These are phyloP conservation scores for Amanita muscaria DNA, from an alignment of 768 basidiomycete genomes.

Conservation along the genomic window DNA sequence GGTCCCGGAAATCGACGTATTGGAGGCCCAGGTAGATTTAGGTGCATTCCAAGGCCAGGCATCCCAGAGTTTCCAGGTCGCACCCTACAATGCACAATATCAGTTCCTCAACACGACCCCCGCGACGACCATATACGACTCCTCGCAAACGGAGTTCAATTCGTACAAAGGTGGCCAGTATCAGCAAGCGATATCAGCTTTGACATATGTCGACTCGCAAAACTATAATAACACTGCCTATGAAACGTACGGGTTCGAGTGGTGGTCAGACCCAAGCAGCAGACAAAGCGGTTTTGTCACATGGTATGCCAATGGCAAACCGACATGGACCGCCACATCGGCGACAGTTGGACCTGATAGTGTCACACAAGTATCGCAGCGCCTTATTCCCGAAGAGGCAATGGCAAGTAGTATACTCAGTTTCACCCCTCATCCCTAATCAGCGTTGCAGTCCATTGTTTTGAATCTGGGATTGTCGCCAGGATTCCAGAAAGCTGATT, in stretches of 20 bases:
- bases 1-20: constrained; percentile 88
- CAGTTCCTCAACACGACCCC: constrained; percentile 45
- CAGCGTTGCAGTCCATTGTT: constrained; percentile 55
- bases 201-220: constrained; percentile 44
- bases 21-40: constrained; percentile 74
- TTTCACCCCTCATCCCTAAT: constrained; percentile 7
- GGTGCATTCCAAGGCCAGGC: constrained; percentile 46
- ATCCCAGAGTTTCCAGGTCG: constrained; percentile 75
- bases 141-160: constrained; percentile 47
- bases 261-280: constrained; percentile 63
- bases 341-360: constrained; percentile 61
- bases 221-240: constrained; percentile 51
- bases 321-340: constrained; percentile 67
- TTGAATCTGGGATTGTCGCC: constrained; percentile 80
- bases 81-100: constrained; percentile 71
- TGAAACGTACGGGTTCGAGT: constrained; percentile 68
- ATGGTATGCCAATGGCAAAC: constrained; percentile 62
- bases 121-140: constrained; percentile 45
- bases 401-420: constrained; percentile 50
- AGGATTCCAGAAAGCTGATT: constrained; percentile 69
- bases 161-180: constrained; percentile 58
- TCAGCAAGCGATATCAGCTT: constrained; percentile 69
- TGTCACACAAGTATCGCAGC: constrained; percentile 43
- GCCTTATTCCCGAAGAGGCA: constrained; percentile 86
- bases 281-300: constrained; percentile 70